Conservation (phyloP, 192 early-diverging fungal genomes). For the Coemansia sp. region DNA sequence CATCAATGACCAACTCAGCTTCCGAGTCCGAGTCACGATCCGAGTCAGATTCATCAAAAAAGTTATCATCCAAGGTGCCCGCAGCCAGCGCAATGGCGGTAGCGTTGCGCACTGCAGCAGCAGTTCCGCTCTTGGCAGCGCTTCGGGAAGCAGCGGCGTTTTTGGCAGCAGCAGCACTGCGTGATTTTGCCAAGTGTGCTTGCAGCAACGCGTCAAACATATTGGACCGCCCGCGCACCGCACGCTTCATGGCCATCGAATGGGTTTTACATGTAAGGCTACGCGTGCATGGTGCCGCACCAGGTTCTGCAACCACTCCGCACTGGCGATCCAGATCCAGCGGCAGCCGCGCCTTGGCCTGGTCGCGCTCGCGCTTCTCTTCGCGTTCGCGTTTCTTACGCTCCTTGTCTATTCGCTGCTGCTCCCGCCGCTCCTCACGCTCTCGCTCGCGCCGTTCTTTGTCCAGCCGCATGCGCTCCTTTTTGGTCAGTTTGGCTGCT, state of each 20-base stretch:
- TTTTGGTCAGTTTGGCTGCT: constrained; percentile 31
- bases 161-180: constrained; percentile 55
- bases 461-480: constrained; percentile 36
- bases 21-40: constrained; percentile 61
- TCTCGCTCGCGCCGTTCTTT: constrained; percentile 46
- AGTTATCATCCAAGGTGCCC: constrained; percentile 42
- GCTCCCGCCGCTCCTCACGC: constrained; percentile 30
- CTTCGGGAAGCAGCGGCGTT: constrained; percentile 42
- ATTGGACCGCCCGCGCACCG: constrained; percentile 78
- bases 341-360: constrained; percentile 55
- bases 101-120: constrained; percentile 45
- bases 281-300: constrained; percentile 68
- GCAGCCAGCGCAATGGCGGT: constrained; percentile 54
- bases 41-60: constrained; percentile 65
- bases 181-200: constrained; percentile 74
- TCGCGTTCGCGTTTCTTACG: constrained; percentile 48
- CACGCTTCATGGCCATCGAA: constrained; percentile 81
- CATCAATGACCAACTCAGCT: constrained; percentile 59
- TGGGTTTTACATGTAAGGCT: constrained; percentile 96
- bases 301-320: constrained; percentile 65
- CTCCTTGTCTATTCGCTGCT: constrained; percentile 45
- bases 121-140: constrained; percentile 45
- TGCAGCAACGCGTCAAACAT: constrained; percentile 77
- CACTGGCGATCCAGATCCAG: constrained; percentile 91
- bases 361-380: constrained; percentile 57